Conservation (phyloP, 495 filamentous ascomycete genomes). For the Aspergillus carlsbadensis region DNA sequence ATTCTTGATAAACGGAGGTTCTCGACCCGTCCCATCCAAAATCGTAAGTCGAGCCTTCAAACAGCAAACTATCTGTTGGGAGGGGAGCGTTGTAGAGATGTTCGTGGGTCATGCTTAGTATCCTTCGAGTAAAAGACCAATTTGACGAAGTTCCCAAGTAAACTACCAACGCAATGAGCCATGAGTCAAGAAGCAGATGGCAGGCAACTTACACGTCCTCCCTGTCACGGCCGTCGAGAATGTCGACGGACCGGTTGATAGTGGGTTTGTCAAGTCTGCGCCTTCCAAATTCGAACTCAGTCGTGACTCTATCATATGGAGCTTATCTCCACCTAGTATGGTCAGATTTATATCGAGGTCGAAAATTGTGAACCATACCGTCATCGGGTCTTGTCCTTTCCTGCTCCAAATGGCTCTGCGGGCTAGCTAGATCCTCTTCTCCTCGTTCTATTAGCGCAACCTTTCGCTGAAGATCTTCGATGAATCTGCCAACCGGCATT, state of each 20-base stretch:
- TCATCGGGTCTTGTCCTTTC: slow-evolving; percentile 4
- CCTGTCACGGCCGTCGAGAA: slow-evolving; percentile 31
- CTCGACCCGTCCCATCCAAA: slow-evolving; percentile 41
- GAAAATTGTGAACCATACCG: neutral
- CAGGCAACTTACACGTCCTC: slow-evolving; percentile 26
- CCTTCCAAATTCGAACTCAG: slow-evolving; percentile 7
- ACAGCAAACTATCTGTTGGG: slow-evolving; percentile 32
- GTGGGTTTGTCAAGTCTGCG: slow-evolving; percentile 34
- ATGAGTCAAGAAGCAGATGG: too few relatives aligned
- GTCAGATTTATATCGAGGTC: neutral
- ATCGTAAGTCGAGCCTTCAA: slow-evolving; percentile 41
- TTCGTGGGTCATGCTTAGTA: slow-evolving; percentile 40
- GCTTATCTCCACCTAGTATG: neutral
- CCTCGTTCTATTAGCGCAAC: slow-evolving; percentile 26
- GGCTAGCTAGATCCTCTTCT: slow-evolving; percentile 18
- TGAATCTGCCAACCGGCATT: slow-evolving; percentile 26
- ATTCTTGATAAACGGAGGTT: slow-evolving; percentile 22
- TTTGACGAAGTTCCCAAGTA: slow-evolving; percentile 47
- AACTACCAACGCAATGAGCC: slow-evolving; percentile 19
- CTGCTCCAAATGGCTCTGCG: slow-evolving; percentile 10
- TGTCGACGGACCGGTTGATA: slow-evolving; percentile 36
- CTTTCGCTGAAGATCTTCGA: slow-evolving; percentile 38
- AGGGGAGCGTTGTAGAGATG: slow-evolving; percentile 33
- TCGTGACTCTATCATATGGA: neutral
- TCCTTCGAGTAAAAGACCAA: slow-evolving; percentile 44